Evolutionary conservation across 352 stramenopile genomes (phyloP).

Genomic region (Saprolegnia parasitica): DNA sequence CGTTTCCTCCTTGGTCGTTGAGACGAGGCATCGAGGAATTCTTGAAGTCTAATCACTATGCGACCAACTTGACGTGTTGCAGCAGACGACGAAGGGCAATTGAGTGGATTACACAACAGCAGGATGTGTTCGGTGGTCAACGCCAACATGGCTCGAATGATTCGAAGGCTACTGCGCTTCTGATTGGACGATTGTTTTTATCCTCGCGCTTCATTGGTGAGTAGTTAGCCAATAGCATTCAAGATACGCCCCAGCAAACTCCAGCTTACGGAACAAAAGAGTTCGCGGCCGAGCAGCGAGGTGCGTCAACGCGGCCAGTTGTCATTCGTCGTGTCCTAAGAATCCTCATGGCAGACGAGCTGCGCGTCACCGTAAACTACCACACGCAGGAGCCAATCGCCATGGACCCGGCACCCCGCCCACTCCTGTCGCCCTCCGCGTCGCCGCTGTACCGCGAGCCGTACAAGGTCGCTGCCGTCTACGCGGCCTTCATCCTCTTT

Average conservation of each 20-base stretch:
- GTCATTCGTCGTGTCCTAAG: background rate
- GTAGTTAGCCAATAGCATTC: background rate
- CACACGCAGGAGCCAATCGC: background rate
- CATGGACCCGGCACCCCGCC: background rate
- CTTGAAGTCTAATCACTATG: too few species aligned
- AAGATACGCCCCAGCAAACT: background rate
- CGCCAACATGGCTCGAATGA: background rate
- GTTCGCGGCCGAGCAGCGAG: background rate
- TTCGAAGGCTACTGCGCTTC: background rate
- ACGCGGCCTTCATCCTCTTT: constrained; percentile 49
- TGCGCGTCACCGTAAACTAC: constrained; percentile 1
- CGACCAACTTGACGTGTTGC: too few species aligned
- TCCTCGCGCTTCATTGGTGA: background rate
- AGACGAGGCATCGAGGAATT: too few species aligned
- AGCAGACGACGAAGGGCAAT: too few species aligned
- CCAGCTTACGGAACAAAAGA: constrained; percentile 4
- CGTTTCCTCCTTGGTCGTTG: too few species aligned
- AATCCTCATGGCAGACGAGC: background rate
- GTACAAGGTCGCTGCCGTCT: constrained; percentile 23
- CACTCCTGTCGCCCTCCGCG: background rate
- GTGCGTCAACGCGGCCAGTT: background rate
- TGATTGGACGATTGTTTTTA: background rate
- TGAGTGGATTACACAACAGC: background rate
- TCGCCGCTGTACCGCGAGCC: background rate
- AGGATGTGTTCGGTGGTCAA: background rate